These are phyloP conservation scores for Phalaenopsis equestris DNA, from an alignment of 106 monocot genomes.

Conservation along the genomic window DNA sequence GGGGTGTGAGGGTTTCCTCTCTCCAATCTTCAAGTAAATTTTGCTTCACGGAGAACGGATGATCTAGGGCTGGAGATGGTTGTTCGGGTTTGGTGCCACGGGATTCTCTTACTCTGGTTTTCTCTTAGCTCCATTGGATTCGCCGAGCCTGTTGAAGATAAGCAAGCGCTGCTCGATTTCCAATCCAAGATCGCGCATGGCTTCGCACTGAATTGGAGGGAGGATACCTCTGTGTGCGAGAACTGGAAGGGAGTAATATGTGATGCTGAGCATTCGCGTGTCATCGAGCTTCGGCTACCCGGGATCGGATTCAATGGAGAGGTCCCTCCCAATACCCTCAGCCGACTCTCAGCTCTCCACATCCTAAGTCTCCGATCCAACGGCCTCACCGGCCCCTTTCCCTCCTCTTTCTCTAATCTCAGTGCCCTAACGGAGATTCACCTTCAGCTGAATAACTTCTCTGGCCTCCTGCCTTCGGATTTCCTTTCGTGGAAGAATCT, in stretches of 20 bases:
- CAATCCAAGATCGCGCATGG: slow-evolving; percentile 9
- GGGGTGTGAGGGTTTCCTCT: background rate
- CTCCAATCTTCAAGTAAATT: background rate
- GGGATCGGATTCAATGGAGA: slow-evolving; percentile 30
- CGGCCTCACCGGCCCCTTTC: slow-evolving; percentile 40
- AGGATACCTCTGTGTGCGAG: slow-evolving; percentile 22
- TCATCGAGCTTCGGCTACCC: slow-evolving; percentile 41
- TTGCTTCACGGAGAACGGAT: background rate
- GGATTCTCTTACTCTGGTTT: background rate
- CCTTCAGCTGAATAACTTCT: slow-evolving; percentile 45
- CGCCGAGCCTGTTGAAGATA: slow-evolving; percentile 34
- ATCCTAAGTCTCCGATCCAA: slow-evolving; percentile 50
- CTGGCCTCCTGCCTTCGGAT: slow-evolving; percentile 32
- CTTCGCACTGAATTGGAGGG: slow-evolving; percentile 41
- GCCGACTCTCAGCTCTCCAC: slow-evolving; percentile 38
- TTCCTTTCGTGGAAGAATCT: slow-evolving; percentile 33
- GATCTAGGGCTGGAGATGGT: slow-evolving; percentile 2
- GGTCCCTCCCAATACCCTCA: slow-evolving; percentile 46
- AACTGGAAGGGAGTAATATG: slow-evolving; percentile 46
- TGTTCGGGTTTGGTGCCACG: background rate
- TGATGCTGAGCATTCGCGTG: slow-evolving; percentile 15
- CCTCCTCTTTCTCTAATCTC: slow-evolving; percentile 35
- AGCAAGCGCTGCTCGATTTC: slow-evolving; percentile 44
- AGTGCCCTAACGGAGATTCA: slow-evolving; percentile 38
- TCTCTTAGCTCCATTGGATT: background rate